Percentiles rank a stretch among this genome's conserved stretches.
Conservation (phyloP, 495 filamentous ascomycete genomes). For the Tuber microsphaerosporum region DNA sequence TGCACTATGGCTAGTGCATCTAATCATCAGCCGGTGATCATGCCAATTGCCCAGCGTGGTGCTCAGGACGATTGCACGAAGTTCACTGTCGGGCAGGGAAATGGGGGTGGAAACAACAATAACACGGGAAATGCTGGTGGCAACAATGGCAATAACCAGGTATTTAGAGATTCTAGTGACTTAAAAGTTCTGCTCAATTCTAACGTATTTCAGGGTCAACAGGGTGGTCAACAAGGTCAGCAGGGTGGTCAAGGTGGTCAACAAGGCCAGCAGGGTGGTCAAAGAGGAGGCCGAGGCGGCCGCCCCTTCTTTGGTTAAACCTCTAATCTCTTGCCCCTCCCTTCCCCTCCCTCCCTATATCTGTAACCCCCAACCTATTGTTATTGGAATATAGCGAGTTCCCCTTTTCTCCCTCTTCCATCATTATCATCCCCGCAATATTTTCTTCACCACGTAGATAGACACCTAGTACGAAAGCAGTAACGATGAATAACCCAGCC, state of each 20-base stretch:
- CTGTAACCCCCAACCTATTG: background rate
- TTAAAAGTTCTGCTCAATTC: background rate
- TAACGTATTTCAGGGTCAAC: background rate
- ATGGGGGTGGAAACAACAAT: slow-evolving; percentile 25
- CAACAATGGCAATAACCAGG: slow-evolving; percentile 21
- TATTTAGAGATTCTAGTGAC: background rate
- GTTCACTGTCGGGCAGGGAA: slow-evolving; percentile 48
- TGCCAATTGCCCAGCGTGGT: slow-evolving; percentile 70
- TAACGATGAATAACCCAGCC: background rate
- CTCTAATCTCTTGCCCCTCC: background rate
- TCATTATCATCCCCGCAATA: background rate
- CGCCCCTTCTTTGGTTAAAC: slow-evolving; percentile 1
- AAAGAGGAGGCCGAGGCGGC: background rate
- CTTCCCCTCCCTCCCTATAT: background rate
- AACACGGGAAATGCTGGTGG: slow-evolving; percentile 26
- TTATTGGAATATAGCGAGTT: background rate
- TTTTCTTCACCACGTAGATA: background rate
- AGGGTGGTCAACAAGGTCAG: slow-evolving; percentile 1
- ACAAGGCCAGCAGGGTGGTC: background rate
- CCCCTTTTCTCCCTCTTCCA: background rate
- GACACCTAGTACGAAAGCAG: background rate
- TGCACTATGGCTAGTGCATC: slow-evolving; percentile 63
- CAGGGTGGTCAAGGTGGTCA: background rate
- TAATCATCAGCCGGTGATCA: slow-evolving; percentile 70
- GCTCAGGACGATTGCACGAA: slow-evolving; percentile 65